Evolutionary conservation across 805 yeast genomes (phyloP).

Genomic region (Cyberlindnera mycetangii): DNA sequence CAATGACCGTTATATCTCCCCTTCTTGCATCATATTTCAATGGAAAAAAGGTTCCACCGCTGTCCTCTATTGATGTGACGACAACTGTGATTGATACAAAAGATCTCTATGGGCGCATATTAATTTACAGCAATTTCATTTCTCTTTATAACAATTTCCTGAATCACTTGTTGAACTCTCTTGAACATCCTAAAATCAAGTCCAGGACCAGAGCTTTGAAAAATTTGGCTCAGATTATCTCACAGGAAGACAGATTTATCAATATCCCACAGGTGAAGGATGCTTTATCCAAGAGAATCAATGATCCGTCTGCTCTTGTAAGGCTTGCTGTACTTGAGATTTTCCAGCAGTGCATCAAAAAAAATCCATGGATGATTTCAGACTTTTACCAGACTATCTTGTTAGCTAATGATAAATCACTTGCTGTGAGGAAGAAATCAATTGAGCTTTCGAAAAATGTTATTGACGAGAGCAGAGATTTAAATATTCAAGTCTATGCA

Average conservation of each 20-base stretch:
- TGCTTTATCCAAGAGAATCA: constrained; percentile 49
- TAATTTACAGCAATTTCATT: constrained; percentile 19
- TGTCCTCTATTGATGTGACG: not conserved
- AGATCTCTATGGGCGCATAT: constrained; percentile 1
- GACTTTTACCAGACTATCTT: constrained; percentile 41
- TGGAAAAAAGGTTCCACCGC: not conserved
- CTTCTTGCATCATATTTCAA: constrained; percentile 3
- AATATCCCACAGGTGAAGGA: constrained; percentile 46
- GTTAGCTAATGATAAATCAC: constrained; percentile 52
- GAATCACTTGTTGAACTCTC: constrained; percentile 42
- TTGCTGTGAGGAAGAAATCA: constrained; percentile 62
- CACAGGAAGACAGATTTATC: constrained; percentile 50
- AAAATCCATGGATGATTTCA: constrained; percentile 42
- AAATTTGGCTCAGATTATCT: constrained; percentile 53
- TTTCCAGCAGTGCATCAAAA: constrained; percentile 44
- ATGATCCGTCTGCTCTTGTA: constrained; percentile 66
- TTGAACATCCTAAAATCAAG: constrained; percentile 48
- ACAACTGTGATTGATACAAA: not conserved
- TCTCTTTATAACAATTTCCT: constrained; percentile 51
- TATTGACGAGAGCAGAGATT: constrained; percentile 35
- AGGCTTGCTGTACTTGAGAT: constrained; percentile 75
- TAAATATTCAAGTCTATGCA: constrained; percentile 38
- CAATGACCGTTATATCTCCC: constrained; percentile 2
- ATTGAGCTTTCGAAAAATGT: constrained; percentile 48
- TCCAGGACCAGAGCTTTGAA: constrained; percentile 64